Evolutionary conservation across 441 rosid species (phyloP).

Genomic region (Populus trichocarpa): DNA sequence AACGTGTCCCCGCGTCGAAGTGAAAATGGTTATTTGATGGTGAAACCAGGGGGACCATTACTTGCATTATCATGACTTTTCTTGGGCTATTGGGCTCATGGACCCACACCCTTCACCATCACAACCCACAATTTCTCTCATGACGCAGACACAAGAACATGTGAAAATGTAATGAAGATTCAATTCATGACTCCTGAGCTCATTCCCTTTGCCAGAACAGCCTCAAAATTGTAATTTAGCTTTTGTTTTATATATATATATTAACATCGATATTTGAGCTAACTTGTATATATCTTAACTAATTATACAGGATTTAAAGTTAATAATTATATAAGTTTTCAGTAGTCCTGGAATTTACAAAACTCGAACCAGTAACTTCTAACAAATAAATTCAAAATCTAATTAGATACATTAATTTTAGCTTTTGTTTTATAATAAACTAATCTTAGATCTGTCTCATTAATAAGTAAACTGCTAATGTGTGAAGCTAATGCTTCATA

Average conservation of each 20-base stretch:
- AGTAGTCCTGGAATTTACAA: rapidly evolving
- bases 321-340: rapidly evolving
- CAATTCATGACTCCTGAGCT: neutral
- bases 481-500: neutral
- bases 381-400: no score
- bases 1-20: slow-evolving; percentile 6
- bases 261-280: rapidly evolving
- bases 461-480: neutral
- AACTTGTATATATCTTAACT: rapidly evolving
- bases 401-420: neutral
- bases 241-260: neutral
- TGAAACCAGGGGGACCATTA: neutral
- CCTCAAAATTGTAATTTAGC: neutral
- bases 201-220: neutral
- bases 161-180: neutral
- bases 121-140: neutral
- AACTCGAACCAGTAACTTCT: rapidly evolving
- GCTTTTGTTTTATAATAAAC: neutral
- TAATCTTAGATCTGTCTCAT: neutral
- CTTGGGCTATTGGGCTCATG: neutral
- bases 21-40: neutral
- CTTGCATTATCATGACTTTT: neutral
- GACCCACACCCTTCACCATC: slow-evolving; percentile 1
- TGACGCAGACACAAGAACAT: neutral
- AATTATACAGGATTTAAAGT: rapidly evolving